Evolutionary conservation across 1,284 basidiomycete genomes (phyloP).

Genomic region (Cutaneotrichosporon mucoides): DNA sequence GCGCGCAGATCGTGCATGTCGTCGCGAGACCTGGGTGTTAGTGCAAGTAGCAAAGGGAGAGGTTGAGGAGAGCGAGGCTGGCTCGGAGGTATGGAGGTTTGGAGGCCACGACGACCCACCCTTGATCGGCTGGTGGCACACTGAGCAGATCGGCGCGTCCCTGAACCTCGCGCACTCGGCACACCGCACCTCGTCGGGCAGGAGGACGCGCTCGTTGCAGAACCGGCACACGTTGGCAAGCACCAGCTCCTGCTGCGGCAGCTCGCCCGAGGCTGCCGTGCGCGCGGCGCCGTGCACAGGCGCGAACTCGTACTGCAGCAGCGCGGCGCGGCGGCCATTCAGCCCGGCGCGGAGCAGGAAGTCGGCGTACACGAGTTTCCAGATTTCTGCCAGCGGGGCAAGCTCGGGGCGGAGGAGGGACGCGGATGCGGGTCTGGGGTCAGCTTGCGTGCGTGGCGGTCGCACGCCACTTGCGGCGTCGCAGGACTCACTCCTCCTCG

Average conservation of each 20-base stretch:
- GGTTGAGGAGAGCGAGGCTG: too few species aligned
- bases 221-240: constrained; percentile 16
- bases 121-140: constrained; percentile 70
- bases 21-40: constrained; percentile 60
- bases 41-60: too few species aligned
- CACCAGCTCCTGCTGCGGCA: constrained; percentile 6
- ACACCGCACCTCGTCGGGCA: constrained; percentile 4
- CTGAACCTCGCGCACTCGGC: not conserved
- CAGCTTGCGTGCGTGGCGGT: not conserved
- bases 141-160: constrained; percentile 11
- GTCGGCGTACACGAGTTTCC: constrained; percentile 63
- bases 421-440: constrained; percentile 18
- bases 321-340: constrained; percentile 62
- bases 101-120: constrained; percentile 51
- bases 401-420: constrained; percentile 28
- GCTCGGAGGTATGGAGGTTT: not conserved
- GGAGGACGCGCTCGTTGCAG: constrained; percentile 9
- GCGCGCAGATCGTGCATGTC: constrained; percentile 62
- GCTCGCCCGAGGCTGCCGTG: constrained; percentile 14
- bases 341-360: constrained; percentile 67
- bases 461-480: too few species aligned
- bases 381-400: constrained; percentile 31
- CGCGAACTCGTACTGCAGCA: constrained; percentile 58
- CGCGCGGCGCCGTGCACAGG: not conserved
- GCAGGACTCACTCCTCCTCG: constrained; percentile 26